These are phyloP conservation scores for Eremothecium cymbalariae DNA, from an alignment of 1,139 yeast species.

Conservation along the genomic window DNA sequence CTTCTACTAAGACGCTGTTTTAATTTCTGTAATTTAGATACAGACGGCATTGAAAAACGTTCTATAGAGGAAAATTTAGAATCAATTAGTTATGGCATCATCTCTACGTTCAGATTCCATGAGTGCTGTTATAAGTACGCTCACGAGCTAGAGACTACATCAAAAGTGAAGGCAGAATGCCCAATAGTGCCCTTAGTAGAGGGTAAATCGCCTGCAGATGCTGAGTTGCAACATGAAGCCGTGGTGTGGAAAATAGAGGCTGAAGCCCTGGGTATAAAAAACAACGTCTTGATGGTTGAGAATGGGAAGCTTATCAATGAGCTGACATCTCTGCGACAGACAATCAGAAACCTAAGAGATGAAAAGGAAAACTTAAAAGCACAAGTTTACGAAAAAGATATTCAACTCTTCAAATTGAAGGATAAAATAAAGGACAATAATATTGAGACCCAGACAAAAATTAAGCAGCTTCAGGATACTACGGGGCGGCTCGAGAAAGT, in stretches of 20 bases:
- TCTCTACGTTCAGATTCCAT: conserved; percentile 5
- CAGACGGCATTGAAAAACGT: conserved; percentile 2
- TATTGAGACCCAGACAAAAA: conserved; percentile 1
- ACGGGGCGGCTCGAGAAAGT: conserved; percentile 2
- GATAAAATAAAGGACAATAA: conserved; percentile 4
- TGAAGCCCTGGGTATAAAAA: conserved; percentile 4
- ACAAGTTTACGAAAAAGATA: conserved; percentile 2
- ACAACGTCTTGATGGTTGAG: conserved; percentile 5
- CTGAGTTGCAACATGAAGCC: conserved; percentile 2
- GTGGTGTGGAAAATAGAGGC: conserved; percentile 5
- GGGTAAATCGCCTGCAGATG: not conserved
- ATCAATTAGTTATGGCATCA: conserved; percentile 4
- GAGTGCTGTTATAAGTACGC: conserved; percentile 5
- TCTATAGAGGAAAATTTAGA: conserved; percentile 5
- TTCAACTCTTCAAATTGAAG: conserved; percentile 3
- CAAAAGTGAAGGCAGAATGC: not conserved
- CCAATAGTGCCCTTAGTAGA: no score
- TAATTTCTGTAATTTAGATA: conserved; percentile 4
- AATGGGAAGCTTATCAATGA: conserved; percentile 3
- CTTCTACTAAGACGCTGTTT: conserved; percentile 4
- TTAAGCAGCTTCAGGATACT: conserved; percentile 1
- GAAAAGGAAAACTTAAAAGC: conserved; percentile 2
- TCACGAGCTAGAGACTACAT: conserved; percentile 2
- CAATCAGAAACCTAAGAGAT: conserved; percentile 3
- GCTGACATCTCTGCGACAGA: conserved; percentile 2